Base-by-base conservation (phyloP, 495 filamentous ascomycete species). In the Penicillium verhagenii region DNA sequence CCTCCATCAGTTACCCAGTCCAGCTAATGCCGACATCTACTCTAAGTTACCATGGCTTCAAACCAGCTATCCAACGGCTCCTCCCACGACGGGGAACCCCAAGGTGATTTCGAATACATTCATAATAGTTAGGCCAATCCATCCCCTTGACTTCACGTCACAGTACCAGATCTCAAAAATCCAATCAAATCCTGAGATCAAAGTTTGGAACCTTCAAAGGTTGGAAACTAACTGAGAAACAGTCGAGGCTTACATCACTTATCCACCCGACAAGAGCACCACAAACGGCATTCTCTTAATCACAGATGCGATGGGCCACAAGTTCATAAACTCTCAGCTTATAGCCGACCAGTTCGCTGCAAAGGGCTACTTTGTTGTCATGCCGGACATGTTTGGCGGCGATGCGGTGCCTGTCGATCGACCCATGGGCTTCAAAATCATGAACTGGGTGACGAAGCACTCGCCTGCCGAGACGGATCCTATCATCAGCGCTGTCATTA, bases 301-400 rank as follows among this genome's bases (percentile, higher is more conserved):
- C 9, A 66, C 68, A 5, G 70, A 72, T 33, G 60, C 68, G 11
- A 61, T 68, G 28, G 69, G 67, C 8, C 63, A 67, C 47, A 29
- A 50, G 1, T 54, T 69, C 49, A 64, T 59, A 50, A 71, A 71
- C 37, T 58, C 50, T 14, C 70, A 68, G 47, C 57, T 71, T 2
- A 63, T 71, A 38, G 89, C 89, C 49, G 89, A 92, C 72, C 83
- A 89, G 63, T 86, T 83, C 55, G 89, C 89, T 28, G 82, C 81
- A 45, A 85, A 86, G 55, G 90, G 89, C 33, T 94, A 91, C 67
- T 79, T 88, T 18, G 84, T 85, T 38, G 65, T 90, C 13, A 78
- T 93, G 58, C 79, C 88, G 51, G 90, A 70, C 40, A 59, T 70
- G 11, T 72, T 72, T 51, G 19, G 61, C 38, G 67, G 64, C 10